Conservation (phyloP, 352 stramenopile species). For the Pythium vanterpoolii region DNA sequence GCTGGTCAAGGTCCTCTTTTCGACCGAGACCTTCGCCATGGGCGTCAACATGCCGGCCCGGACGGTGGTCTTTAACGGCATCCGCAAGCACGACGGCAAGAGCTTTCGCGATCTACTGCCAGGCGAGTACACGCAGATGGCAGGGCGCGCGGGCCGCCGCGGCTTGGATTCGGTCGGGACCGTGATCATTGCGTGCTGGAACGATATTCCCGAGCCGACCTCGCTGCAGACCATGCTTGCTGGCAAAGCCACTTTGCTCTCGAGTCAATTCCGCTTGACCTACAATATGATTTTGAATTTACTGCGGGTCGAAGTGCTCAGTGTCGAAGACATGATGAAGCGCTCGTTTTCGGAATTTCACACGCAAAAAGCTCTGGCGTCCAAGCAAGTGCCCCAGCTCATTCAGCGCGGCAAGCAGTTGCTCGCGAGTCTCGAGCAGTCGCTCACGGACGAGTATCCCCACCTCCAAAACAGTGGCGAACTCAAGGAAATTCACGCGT, state of each 20-base stretch:
- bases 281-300: constrained; percentile 99
- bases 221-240: constrained; percentile 95
- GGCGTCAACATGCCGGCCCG: constrained; percentile 99
- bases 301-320: constrained; percentile 88
- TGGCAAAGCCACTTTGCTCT: constrained; percentile 92
- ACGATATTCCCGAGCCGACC: constrained; percentile 96
- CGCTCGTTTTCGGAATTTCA: constrained; percentile 96
- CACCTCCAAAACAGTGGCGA: constrained; percentile 58
- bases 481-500: constrained; percentile 54
- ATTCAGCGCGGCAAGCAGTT: constrained; percentile 62
- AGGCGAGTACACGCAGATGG: constrained; percentile 96
- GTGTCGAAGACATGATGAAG: constrained; percentile 96
- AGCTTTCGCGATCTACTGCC: constrained; percentile 87
- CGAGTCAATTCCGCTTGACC: constrained; percentile 97
- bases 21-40: constrained; percentile 99
- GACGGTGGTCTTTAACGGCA: constrained; percentile 96
- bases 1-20: constrained; percentile 98
- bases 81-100: constrained; percentile 97
- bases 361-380: constrained; percentile 84
- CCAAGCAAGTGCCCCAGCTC: constrained; percentile 73
- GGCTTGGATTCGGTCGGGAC: constrained; percentile 96
- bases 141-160: constrained; percentile 94
- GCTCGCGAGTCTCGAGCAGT: constrained; percentile 44
- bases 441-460: constrained; percentile 56
- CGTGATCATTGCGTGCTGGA: constrained; percentile 96